Evolutionary conservation across 2,329 filamentous ascomycete species (phyloP).

Genomic region (Aspergillus costaricaensis): DNA sequence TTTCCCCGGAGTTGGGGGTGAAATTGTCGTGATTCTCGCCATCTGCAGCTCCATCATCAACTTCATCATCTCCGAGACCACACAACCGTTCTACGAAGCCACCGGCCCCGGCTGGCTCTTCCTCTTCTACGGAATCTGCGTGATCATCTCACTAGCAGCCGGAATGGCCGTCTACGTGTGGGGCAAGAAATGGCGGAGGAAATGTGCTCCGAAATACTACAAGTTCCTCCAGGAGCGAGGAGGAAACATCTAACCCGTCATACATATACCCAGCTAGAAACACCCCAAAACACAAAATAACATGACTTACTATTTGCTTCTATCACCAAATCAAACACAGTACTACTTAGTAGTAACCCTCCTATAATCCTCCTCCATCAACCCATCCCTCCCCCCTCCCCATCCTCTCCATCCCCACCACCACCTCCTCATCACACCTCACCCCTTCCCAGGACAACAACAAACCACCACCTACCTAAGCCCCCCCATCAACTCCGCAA

Average conservation of each 20-base stretch:
- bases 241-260: not conserved
- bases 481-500: not conserved
- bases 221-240: slow-evolving; percentile 3
- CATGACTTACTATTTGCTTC: not conserved
- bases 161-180: not conserved
- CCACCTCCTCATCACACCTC: not conserved
- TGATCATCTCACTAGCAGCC: not conserved
- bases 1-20: not conserved
- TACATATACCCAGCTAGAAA: not conserved
- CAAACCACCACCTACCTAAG: not conserved
- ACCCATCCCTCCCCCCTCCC: not conserved
- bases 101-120: not conserved
- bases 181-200: slow-evolving; percentile 4
- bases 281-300: not conserved
- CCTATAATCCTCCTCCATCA: not conserved
- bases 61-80: slow-evolving; percentile 5
- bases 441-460: not conserved
- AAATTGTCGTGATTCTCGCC: not conserved
- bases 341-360: not conserved
- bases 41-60: slow-evolving; percentile 3
- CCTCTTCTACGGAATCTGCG: slow-evolving; percentile 3
- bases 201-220: not conserved
- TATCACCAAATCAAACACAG: not conserved
- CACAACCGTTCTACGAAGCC: slow-evolving; percentile 1
- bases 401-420: not conserved